These are phyloP conservation scores for Tremella mesenterica DNA, from an alignment of 768 basidiomycete species.

Conservation along the genomic window DNA sequence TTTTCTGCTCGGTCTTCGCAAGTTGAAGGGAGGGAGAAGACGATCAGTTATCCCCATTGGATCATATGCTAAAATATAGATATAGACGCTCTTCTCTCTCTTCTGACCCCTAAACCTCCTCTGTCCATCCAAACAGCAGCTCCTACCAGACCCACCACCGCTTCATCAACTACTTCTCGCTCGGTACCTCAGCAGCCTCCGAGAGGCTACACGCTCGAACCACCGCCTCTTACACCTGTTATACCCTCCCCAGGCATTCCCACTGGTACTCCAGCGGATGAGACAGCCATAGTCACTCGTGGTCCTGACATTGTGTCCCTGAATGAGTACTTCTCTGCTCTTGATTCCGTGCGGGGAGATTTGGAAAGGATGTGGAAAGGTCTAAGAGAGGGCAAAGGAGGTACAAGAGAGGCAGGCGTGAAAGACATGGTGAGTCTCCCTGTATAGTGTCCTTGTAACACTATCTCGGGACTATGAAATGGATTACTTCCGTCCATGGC, in stretches of 20 bases:
- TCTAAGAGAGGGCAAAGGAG: slow-evolving; percentile 28
- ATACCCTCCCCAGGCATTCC: slow-evolving; percentile 13
- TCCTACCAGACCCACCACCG: slow-evolving; percentile 5
- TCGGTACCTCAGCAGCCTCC: too few relatives aligned
- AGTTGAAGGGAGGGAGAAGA: too few relatives aligned
- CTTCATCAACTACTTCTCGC: background rate
- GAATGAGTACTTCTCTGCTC: slow-evolving; percentile 33
- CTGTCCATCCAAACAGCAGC: background rate
- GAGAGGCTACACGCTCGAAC: slow-evolving; percentile 24
- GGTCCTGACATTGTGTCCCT: slow-evolving; percentile 40
- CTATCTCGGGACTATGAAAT: too few relatives aligned
- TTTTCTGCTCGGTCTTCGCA: too few relatives aligned
- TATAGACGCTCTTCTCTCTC: slow-evolving; percentile 9
- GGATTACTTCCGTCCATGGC: too few relatives aligned
- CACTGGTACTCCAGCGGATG: slow-evolving; percentile 29
- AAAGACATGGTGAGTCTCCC: slow-evolving; percentile 30
- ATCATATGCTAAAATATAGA: slow-evolving; percentile 1
- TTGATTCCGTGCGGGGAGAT: slow-evolving; percentile 34
- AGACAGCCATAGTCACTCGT: slow-evolving; percentile 32
- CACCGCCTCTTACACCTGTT: slow-evolving; percentile 14
- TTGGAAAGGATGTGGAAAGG: slow-evolving; percentile 39
- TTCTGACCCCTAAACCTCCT: background rate
- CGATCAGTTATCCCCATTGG: too few relatives aligned
- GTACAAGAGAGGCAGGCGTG: slow-evolving; percentile 34
- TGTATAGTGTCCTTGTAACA: background rate